Base-by-base conservation (phyloP, 192 early-diverging fungal genomes). In the Entomortierella chlamydospora region DNA sequence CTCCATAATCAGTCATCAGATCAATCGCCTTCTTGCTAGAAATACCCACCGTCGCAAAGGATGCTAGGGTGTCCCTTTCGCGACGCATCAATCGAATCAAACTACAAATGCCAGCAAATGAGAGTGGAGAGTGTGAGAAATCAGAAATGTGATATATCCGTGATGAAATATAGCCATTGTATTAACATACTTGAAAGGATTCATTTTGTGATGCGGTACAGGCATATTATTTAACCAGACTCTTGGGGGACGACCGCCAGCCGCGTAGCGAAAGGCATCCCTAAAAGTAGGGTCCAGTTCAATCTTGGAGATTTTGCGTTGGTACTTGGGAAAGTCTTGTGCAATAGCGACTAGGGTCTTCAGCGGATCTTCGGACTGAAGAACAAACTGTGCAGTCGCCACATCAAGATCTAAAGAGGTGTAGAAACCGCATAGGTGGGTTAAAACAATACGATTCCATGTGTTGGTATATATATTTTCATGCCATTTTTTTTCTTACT, bases 261-360 rank as follows among this genome's bases (percentile, higher is more conserved):
- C 37, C 9, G 60, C 41, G 10, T 33, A 25, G 22, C 61, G 28
- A 28, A 91, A 81, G 22, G 86, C 85, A 1, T 64, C 41, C 18
- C 63, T 73, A 0, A 91, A 65, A 7, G 86, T 79, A 13, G 69
- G 55, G 65, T 90, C 85, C 2, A 93, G 20, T 0, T 63, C 66
- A n/a, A 90, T 55, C 22, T 85, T 58, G 1, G 90, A 84, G 23
- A 98, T 78, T 30, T 88, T 72, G 66, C 96, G 92, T 7, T 95
- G 93, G 68, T 94, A 93, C 64, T 95, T 95, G 4, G 96, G 98
- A 70, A 97, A 93, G 74, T 97, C 89, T 72, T 95, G 95, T 7
- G 91, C 79, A 5, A 97, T 66, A 43, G 88, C 86, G 30, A 83
- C 83, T 22, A 99, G 81, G 7, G 91, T 81, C 1, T 72, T 64